Evolutionary conservation across 306 rosid species (phyloP), one percentile per base, ranked within the genome.

Genomic region (Cucumis hystrix): DNA sequence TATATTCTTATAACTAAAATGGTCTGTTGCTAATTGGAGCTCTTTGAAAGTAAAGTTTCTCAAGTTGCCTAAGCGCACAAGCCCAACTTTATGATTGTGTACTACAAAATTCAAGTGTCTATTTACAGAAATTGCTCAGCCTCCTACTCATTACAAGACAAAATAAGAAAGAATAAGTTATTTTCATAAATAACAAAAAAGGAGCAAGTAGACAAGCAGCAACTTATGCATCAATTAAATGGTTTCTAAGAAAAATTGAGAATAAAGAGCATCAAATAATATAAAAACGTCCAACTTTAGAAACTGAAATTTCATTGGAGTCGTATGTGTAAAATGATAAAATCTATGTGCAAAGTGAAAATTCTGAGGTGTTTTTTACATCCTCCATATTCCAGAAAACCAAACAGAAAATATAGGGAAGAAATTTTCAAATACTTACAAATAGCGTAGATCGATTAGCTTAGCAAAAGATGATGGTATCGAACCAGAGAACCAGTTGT

Each of bases 11-110:
- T 93, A 83, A 86, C 92, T 87, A 83, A 95, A 95, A 84, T 83
- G 81, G 70, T 90, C 93, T 0, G 98, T 95, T 25, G 96, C 96
- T 2, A 84, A 87, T 79, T 89, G 98, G 67, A 95, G 98, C 86
- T 95, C 91, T 80, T 86, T 92, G 86, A 95, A 90, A 78, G 79
- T 86, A 85, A 92, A 95, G 71, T 23, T 85, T 77, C 87, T 92
- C 3, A 95, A 96, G 87, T 95, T 95, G 54, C 98, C 98, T 83
- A 94, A 84, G 77, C 89, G 84, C 77, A 87, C 80, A 75, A 90
- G 87, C 61, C 92, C 97, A 65, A 87, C 98, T 86, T 94, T 96
- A 84, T 85, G 91, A 80, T 79, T 81, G 77, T 89, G 91, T 90
- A 81, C 85, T 78, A 83, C 68, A 79, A 45, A 47, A 21, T 49